Base-by-base conservation (phyloP, 139 green algal genomes). In the Picochlorum sp. region DNA sequence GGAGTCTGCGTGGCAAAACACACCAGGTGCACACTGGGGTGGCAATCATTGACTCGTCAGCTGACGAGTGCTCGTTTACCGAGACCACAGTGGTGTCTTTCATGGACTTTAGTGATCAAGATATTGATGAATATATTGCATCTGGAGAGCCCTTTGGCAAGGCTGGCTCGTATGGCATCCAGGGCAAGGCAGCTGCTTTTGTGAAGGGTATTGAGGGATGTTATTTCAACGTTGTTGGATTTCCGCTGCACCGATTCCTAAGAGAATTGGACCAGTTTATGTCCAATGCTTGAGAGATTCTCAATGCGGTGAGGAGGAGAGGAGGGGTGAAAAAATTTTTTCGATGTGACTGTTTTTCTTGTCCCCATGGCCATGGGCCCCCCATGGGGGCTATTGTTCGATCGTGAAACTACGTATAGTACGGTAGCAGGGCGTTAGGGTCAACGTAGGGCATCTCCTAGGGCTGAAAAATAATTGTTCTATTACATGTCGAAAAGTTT, bases 171-270 rank as follows among this genome's bases (percentile, higher is more conserved):
- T 90, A 90, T 65, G 83, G 83, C 26, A 88, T 88, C 38, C 89
- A 97, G 64, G 87, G 90, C 6, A 51, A 73, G 3, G 91, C 85
- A 3, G 82, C 81, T 14, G 73, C 70, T 5, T 91, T 96, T 58
- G 88, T 97, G 7, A 74, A 74, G 54, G 56, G 69, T 8, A 82
- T 97, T 2, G 55, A 80, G 4, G 91, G 91, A 1, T 91, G 83
- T 75, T 97, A 92, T 71, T 95, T 89, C 74, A 96, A 94, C 52
- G 90, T 97, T 0, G 82, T 97, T 66, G 90, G 86, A 10, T 87
- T 95, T 38, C 86, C 62, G 7, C 6, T 72, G n/a, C 69, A 87
- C 23, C 24, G 18, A 21, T 79, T 90, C 26, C 61, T 56, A 14
- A 55, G 67, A 4, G 49, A 77, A 62, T 49, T 87, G 8, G 45